phyloP scores from a whole-genome alignment of 2,329 filamentous ascomycete species.

The Colletotrichum destructivum region DNA sequence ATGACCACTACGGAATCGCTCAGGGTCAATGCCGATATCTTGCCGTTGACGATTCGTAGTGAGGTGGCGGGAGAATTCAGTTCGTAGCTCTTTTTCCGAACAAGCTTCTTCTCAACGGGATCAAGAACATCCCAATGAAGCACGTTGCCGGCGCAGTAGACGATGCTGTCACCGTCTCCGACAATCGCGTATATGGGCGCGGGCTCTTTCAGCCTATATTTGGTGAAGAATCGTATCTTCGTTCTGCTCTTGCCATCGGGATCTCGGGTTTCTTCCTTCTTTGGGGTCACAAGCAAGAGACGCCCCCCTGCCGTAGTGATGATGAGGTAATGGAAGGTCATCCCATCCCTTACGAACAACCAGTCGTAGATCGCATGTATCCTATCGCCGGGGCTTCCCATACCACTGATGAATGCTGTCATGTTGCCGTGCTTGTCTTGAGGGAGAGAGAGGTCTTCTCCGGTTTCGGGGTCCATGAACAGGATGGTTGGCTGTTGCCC shows the following conservation, averaged over 20 bases:
- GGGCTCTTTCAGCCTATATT: slow-evolving; percentile 35
- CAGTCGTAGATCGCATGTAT: slow-evolving; percentile 77
- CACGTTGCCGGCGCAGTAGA: slow-evolving; percentile 67
- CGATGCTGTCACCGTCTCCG: slow-evolving; percentile 68
- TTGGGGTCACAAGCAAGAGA: slow-evolving; percentile 65
- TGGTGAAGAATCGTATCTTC: slow-evolving; percentile 34
- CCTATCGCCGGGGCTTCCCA: slow-evolving; percentile 71
- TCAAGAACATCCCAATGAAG: slow-evolving; percentile 73
- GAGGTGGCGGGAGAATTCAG: slow-evolving; percentile 69
- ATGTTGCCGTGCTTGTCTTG: slow-evolving; percentile 58
- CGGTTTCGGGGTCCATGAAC: slow-evolving; percentile 71
- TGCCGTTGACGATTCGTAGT: slow-evolving; percentile 63
- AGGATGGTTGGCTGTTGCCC: slow-evolving; percentile 63
- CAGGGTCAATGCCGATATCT: slow-evolving; percentile 66
- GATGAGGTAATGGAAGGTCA: slow-evolving; percentile 74
- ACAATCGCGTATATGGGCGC: slow-evolving; percentile 70
- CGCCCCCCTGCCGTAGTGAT: slow-evolving; percentile 70
- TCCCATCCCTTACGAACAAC: slow-evolving; percentile 70
- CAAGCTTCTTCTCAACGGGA: slow-evolving; percentile 65
- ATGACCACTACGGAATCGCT: slow-evolving; percentile 71
- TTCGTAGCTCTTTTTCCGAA: slow-evolving; percentile 60
- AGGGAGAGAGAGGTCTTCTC: slow-evolving; percentile 65
- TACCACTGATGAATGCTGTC: slow-evolving; percentile 66
- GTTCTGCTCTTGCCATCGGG: slow-evolving; percentile 43
- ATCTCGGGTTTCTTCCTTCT: slow-evolving; percentile 36